Conservation (phyloP, 805 yeast species). For the Suhomyces kilbournensis region DNA sequence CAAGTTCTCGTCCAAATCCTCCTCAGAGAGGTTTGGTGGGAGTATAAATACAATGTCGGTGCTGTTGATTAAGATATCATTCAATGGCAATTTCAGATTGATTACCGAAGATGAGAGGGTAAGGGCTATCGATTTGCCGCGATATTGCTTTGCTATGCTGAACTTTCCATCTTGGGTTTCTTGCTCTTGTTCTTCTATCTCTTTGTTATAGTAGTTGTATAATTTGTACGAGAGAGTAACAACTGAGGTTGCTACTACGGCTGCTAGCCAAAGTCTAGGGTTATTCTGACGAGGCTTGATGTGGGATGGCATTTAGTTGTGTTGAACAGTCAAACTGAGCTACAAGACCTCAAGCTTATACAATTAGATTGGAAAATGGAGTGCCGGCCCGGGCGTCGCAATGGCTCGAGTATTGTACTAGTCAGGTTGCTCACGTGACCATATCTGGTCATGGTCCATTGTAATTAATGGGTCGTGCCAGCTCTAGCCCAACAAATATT, state of each 20-base stretch:
- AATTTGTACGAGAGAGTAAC: slow-evolving; percentile 33
- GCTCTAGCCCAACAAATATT: background rate
- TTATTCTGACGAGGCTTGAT: slow-evolving; percentile 8
- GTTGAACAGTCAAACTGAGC: background rate
- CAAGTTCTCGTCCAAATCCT: slow-evolving; percentile 25
- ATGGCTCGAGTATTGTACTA: background rate
- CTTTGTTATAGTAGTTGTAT: slow-evolving; percentile 18
- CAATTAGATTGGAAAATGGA: background rate
- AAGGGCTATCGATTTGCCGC: slow-evolving; percentile 36
- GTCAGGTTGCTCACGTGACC: background rate
- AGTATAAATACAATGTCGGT: slow-evolving; percentile 43
- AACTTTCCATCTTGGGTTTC: slow-evolving; percentile 2
- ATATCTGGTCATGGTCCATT: background rate
- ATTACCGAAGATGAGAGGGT: slow-evolving; percentile 42
- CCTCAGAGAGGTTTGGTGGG: slow-evolving; percentile 41
- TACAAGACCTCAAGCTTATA: background rate
- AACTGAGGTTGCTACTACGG: slow-evolving; percentile 34
- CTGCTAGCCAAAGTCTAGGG: slow-evolving; percentile 30
- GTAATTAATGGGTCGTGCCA: background rate
- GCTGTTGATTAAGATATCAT: slow-evolving; percentile 34
- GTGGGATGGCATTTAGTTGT: slow-evolving; percentile 1
- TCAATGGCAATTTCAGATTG: slow-evolving; percentile 33
- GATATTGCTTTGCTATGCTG: slow-evolving; percentile 16
- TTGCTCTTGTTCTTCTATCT: slow-evolving; percentile 1
- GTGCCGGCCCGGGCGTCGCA: background rate